A percentile compares a stretch with the other conserved stretches of the same genome.
These are phyloP conservation scores for Kluyveromyces sp. DNA, from an alignment of 1,139 yeast genomes.

Conservation along the genomic window DNA sequence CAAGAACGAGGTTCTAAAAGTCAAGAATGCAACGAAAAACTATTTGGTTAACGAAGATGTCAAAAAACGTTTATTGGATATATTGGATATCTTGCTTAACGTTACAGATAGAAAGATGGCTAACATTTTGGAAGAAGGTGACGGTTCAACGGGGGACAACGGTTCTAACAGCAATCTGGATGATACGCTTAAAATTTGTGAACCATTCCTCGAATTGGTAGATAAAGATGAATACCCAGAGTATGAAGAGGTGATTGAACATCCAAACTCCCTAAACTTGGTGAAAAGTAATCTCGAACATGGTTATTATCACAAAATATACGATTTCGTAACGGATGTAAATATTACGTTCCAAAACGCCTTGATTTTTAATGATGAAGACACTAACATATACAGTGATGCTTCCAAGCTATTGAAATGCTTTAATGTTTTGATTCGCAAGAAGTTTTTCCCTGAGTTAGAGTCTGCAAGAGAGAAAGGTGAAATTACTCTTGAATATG, in stretches of 20 bases:
- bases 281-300: conserved; percentile 38
- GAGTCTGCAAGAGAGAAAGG: conserved; percentile 27
- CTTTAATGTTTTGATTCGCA: conserved; percentile 20
- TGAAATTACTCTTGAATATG: conserved; percentile 25
- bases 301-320: conserved; percentile 40
- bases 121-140: conserved; percentile 8
- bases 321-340: conserved; percentile 43
- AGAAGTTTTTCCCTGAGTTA: conserved; percentile 24
- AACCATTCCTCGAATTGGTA: conserved; percentile 52
- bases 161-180: conserved; percentile 16
- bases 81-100: conserved; percentile 35
- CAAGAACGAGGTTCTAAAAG: conserved; percentile 27
- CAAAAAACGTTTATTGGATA: conserved; percentile 17
- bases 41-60: conserved; percentile 25
- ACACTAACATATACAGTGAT: conserved; percentile 49
- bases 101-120: conserved; percentile 34
- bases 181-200: conserved; percentile 35
- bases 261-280: conserved; percentile 49
- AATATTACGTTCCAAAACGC: conserved; percentile 50
- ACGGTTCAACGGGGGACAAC: conserved; percentile 5
- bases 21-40: conserved; percentile 28
- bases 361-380: conserved; percentile 48
- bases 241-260: conserved; percentile 45
- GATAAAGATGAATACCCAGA: conserved; percentile 51
- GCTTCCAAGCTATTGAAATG: conserved; percentile 37